Base-by-base conservation (phyloP, 352 stramenopile species). In the Pythium aquatile region DNA sequence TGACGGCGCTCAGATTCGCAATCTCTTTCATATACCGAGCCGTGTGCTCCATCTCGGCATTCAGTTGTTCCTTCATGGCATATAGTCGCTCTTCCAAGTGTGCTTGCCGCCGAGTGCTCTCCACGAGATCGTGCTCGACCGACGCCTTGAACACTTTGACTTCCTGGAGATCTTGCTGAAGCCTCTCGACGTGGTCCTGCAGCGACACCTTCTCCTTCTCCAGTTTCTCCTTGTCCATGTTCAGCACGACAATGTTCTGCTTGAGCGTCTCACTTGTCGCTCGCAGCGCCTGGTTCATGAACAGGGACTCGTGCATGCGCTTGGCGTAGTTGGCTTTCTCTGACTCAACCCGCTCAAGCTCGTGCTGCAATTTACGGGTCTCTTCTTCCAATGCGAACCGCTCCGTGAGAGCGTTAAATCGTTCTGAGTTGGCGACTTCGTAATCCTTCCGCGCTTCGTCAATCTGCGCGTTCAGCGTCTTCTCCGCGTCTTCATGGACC, bases 201-300 rank as follows among this genome's bases (percentile, higher is more conserved):
- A 83, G 37, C 0, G 39, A 48, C 8, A 78, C 67, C 46, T 80
- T 86, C 24, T 90, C 77, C 24, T 40, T 69, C 0, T 66, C 46
- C 0, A 77, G 46, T 51, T 89, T 91, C 14, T 80, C 72, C 49
- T 88, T 88, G 32, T 94, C 81, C 69, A 91, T 77, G 4, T 66
- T 73, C 2, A 83, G 51, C 32, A 89, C 74, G 0, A 88, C 72
- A 0, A 66, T 51, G 17, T 85, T 71, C 55, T 88, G 80, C 61
- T 91, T 91, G 2, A 91, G 59, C 9, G 74, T 72, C n/a, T 92
- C 83, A 40, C 85, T 83, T 14, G 72, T 82, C 2, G 80, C 70
- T 11, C 81, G 79, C 16, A 90, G 64, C 2, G 81, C 80, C 39
- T 92, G 78, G 39, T 92, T 90, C 83, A 90, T 90, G 48, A 90